A percentile compares a stretch with the other conserved stretches of the same genome.
These are phyloP conservation scores for Phytophthora fragariae DNA, from an alignment of 352 stramenopile species.

Conservation along the genomic window DNA sequence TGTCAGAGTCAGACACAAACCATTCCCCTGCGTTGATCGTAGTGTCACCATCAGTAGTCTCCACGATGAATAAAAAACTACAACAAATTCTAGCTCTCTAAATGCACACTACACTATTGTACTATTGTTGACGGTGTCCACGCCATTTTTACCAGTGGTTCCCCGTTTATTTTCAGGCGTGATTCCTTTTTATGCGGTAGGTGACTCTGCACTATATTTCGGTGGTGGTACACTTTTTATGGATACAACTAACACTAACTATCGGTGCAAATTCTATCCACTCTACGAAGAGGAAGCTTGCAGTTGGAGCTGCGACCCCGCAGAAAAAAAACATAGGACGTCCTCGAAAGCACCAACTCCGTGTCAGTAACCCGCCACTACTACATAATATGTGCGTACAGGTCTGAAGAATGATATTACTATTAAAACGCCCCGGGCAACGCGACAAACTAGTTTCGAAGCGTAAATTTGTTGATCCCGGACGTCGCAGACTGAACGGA, in stretches of 20 bases:
- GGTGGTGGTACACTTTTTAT: background rate
- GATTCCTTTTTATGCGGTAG: background rate
- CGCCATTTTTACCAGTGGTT: background rate
- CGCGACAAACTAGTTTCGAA: too few species aligned
- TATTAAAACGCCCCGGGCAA: too few species aligned
- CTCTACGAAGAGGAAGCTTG: too few species aligned
- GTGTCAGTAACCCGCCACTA: too few species aligned
- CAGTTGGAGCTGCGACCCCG: too few species aligned
- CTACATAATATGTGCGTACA: too few species aligned
- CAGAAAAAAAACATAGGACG: too few species aligned
- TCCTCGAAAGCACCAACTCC: too few species aligned
- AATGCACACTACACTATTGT: background rate
- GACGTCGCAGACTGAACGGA: too few species aligned
- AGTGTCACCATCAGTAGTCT: background rate
- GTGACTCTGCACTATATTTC: background rate
- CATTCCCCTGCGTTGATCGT: background rate
- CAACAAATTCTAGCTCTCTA: too few species aligned
- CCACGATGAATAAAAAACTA: background rate
- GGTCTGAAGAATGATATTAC: too few species aligned
- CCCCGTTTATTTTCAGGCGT: background rate
- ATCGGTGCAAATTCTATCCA: background rate
- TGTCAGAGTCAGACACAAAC: background rate
- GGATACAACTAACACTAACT: background rate
- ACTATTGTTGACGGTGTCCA: background rate
- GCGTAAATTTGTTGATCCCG: too few species aligned